A percentile compares a stretch with the other conserved stretches of the same genome.
These are phyloP conservation scores for Fusarium illudens DNA, from an alignment of 2,329 filamentous ascomycete genomes.

Conservation along the genomic window DNA sequence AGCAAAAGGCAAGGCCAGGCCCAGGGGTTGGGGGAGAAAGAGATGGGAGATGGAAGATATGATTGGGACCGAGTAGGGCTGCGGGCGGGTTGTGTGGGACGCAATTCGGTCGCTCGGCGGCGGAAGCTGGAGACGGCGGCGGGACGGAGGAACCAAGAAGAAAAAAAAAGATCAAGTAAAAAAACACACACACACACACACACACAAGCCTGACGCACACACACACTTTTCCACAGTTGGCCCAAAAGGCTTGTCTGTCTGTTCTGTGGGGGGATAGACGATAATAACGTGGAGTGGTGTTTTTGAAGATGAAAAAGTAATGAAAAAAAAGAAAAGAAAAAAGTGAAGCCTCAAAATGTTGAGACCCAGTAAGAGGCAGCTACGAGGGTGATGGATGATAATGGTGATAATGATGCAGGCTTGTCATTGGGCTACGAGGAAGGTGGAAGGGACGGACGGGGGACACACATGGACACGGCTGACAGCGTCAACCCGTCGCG, in stretches of 20 bases:
- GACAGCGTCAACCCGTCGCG: constrained; percentile 4
- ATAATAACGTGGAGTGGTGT: neutral
- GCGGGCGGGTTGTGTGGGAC: constrained; percentile 36
- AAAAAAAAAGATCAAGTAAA: constrained; percentile 8
- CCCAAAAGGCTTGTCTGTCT: neutral
- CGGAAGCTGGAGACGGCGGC: constrained; percentile 34
- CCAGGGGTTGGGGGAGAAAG: constrained; percentile 25
- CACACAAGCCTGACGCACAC: neutral
- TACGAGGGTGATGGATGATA: neutral
- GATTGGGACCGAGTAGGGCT: constrained; percentile 42
- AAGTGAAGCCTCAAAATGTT: neutral
- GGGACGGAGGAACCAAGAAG: constrained; percentile 28
- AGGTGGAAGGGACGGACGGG: neutral
- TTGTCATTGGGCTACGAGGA: neutral
- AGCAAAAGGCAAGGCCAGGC: constrained; percentile 6
- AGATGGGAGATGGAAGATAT: constrained; percentile 27
- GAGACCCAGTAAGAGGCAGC: neutral
- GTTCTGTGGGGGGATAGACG: neutral
- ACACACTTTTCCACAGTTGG: constrained; percentile 11
- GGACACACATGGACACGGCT: neutral
- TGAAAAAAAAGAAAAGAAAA: too few species aligned
- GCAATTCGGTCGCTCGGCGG: constrained; percentile 31
- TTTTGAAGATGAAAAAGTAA: neutral
- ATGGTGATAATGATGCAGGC: neutral
- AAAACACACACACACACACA: neutral